phyloP scores from a whole-genome alignment of 2,329 filamentous ascomycete species.

The Exophiala spinifera region DNA sequence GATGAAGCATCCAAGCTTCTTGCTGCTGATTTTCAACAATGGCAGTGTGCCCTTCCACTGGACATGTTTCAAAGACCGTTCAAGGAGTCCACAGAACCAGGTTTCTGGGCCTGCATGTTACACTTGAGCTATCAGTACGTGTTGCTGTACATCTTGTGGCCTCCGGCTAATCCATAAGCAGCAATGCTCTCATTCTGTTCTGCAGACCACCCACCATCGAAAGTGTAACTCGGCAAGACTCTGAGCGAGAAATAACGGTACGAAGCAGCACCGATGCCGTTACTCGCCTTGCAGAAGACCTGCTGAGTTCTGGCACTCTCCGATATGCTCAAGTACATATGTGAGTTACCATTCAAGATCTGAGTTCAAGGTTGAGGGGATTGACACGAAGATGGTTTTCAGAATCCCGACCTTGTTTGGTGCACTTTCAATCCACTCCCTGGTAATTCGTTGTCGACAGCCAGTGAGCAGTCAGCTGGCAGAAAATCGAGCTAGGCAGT shows the following conservation, averaged over 20 bases:
- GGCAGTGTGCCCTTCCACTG: background rate
- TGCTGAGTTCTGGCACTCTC: constrained; percentile 24
- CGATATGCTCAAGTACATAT: constrained; percentile 5
- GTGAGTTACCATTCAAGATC: constrained; percentile 1
- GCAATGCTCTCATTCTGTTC: constrained; percentile 4
- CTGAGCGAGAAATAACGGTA: constrained; percentile 2
- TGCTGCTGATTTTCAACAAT: background rate
- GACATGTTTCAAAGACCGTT: background rate
- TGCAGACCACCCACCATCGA: constrained; percentile 4
- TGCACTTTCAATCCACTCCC: constrained; percentile 16
- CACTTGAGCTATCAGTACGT: constrained; percentile 4
- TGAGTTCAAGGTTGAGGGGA: background rate
- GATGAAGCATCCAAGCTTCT: background rate
- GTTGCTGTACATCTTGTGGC: background rate
- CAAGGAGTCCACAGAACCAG: background rate
- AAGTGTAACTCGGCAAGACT: constrained; percentile 6
- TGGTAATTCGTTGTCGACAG: constrained; percentile 22
- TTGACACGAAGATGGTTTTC: background rate
- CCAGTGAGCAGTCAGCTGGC: constrained; percentile 25
- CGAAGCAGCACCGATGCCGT: constrained; percentile 10
- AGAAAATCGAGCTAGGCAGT: constrained; percentile 29
- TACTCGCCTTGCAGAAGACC: constrained; percentile 26
- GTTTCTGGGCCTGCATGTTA: constrained; percentile 9
- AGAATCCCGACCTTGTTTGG: constrained; percentile 23
- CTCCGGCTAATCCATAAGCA: background rate